Conservation (phyloP, 1,284 basidiomycete species). For the Apiotrichum laibachii region DNA sequence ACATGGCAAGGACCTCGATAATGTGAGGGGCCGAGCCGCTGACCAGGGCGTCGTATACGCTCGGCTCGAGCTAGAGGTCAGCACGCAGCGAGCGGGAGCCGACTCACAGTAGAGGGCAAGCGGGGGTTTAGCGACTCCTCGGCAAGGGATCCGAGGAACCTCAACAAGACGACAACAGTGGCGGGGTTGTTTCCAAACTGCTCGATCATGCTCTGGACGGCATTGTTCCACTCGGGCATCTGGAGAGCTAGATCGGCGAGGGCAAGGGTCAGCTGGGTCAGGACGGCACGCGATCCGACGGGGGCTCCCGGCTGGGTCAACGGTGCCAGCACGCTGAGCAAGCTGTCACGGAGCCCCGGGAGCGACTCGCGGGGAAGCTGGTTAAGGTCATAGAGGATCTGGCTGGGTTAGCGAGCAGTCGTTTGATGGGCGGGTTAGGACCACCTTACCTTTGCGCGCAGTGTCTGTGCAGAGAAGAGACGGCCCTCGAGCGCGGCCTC, state of each 20-base stretch:
- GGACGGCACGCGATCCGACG: conserved; percentile 75
- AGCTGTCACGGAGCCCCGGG: conserved; percentile 78
- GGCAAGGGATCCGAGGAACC: conserved; percentile 87
- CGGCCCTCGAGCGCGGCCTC: conserved; percentile 79
- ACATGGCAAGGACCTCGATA: conserved; percentile 78
- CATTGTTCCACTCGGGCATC: conserved; percentile 77
- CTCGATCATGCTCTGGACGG: conserved; percentile 79
- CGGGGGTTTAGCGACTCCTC: conserved; percentile 85
- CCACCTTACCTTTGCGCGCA: conserved; percentile 79
- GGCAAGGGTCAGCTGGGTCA: conserved; percentile 85
- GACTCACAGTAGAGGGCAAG: conserved; percentile 80
- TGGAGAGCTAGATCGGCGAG: conserved; percentile 89
- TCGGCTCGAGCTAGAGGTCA: conserved; percentile 19
- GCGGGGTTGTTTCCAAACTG: conserved; percentile 78
- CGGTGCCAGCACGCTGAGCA: conserved; percentile 70
- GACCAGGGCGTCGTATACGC: conserved; percentile 56
- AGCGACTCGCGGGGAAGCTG: conserved; percentile 75
- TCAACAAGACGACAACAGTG: conserved; percentile 78
- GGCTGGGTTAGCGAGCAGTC: conserved; percentile 8
- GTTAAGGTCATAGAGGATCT: conserved; percentile 94
- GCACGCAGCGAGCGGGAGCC: not conserved
- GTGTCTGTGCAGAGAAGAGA: conserved; percentile 94
- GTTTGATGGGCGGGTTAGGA: not conserved
- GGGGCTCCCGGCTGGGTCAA: conserved; percentile 57
- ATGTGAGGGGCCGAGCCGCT: conserved; percentile 71